Evolutionary conservation across 768 basidiomycete species (phyloP).

Genomic region (Naganishia antarctica): DNA sequence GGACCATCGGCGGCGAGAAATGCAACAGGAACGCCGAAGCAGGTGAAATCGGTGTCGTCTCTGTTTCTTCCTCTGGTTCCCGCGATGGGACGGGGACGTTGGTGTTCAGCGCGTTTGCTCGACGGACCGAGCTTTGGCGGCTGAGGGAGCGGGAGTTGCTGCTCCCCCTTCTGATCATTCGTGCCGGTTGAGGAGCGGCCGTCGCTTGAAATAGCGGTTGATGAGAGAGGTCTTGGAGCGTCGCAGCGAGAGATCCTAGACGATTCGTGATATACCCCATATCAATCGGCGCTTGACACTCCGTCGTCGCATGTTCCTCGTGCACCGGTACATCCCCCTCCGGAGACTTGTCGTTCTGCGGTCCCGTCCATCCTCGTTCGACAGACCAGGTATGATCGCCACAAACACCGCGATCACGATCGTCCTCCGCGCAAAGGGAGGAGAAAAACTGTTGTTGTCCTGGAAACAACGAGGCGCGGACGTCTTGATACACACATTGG

Average conservation of each 20-base stretch:
- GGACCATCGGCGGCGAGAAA: constrained; percentile 35
- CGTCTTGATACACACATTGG: neutral
- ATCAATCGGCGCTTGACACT: neutral
- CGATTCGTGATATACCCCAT: neutral
- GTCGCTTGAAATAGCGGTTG: neutral
- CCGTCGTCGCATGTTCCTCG: too few relatives aligned
- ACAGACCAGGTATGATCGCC: constrained; percentile 1
- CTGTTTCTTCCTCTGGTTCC: constrained; percentile 3
- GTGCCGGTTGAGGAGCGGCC: too few relatives aligned
- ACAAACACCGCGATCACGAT: neutral
- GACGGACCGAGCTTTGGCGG: neutral
- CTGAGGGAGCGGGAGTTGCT: constrained; percentile 2
- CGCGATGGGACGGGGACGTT: neutral
- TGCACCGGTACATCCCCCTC: too few relatives aligned
- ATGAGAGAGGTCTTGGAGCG: neutral
- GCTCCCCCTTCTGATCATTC: neutral
- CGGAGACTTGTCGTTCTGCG: neutral
- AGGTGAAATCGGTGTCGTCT: constrained; percentile 43
- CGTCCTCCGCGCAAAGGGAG: neutral
- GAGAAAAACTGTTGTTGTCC: constrained; percentile 16
- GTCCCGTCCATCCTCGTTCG: neutral
- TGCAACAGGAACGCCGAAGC: constrained; percentile 48
- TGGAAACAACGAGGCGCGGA: constrained; percentile 4
- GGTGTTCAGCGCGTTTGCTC: neutral
- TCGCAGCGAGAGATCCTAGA: neutral